These are phyloP conservation scores for Pterulicium gracile DNA, from an alignment of 1,284 basidiomycete genomes.

Conservation along the genomic window DNA sequence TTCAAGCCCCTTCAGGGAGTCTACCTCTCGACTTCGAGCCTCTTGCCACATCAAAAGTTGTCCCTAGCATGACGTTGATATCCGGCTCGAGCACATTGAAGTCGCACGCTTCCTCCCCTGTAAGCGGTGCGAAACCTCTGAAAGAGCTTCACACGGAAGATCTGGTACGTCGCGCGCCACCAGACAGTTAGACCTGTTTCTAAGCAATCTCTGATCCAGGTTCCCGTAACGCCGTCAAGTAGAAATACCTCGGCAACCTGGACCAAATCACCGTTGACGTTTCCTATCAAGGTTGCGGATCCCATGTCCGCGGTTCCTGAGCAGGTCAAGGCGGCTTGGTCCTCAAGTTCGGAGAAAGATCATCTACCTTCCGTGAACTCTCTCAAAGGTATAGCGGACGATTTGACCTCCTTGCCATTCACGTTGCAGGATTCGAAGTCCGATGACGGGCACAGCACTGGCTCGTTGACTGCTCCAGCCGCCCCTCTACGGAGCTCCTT, in stretches of 20 bases:
- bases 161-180: constrained; percentile 23
- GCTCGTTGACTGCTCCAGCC: constrained; percentile 46
- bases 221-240: constrained; percentile 38
- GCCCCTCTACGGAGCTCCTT: constrained; percentile 64
- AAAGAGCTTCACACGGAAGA: constrained; percentile 40
- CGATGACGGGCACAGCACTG: constrained; percentile 52
- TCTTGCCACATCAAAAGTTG: not conserved
- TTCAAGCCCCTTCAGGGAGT: too few relatives aligned
- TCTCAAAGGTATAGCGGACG: constrained; percentile 67
- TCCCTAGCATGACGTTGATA: not conserved
- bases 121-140: constrained; percentile 5
- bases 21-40: not conserved
- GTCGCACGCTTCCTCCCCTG: constrained; percentile 7
- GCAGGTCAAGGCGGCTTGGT: constrained; percentile 75
- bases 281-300: constrained; percentile 53
- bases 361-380: constrained; percentile 61
- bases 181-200: constrained; percentile 7
- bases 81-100: not conserved
- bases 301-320: constrained; percentile 64
- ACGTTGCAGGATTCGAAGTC: constrained; percentile 73
- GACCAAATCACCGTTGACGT: constrained; percentile 48
- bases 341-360: constrained; percentile 59
- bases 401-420: constrained; percentile 64
- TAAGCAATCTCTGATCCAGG: constrained; percentile 19
- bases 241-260: constrained; percentile 37